Evolutionary conservation across 768 basidiomycete genomes (phyloP), one percentile per base, ranked within the genome.

Genomic region (Nidularia pulvinata): DNA sequence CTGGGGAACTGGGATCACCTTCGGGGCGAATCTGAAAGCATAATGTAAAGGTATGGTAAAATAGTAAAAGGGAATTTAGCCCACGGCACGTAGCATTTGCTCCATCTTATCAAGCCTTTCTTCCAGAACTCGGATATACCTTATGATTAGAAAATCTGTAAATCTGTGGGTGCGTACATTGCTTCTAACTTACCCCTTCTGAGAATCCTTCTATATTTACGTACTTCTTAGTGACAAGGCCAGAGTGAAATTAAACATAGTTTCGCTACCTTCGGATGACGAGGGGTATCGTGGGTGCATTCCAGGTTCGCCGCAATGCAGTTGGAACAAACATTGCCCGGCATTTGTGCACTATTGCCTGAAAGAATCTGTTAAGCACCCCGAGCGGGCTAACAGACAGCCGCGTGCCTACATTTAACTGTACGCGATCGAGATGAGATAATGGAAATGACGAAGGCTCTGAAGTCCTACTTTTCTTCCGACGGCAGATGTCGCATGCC

Each of bases 281-380:
- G 68, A n/a, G 79, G 79, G 55, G 79, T 77, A 35, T 77, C 59
- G 58, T 86, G 86, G 3, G 78, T 81, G 61, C 86, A 88, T 37
- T 77, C 70, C 1, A 75, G 69, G 39, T 69, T 70, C 44, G 74
- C 78, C 1, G 72, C 59, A 1, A 73, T 69, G 59, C 86, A 88
- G 57, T 84, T 85, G 0, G 84, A 75, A 60, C 86, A 88, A 37
- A 69, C 64, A 30, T 79, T 80, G 2, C 72, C 70, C 4, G 78
- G 78, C 77, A 78, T 82, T 52, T 76, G 79, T 16, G 82, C 81
- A 58, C 86, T 88, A 55, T 89, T 82, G 56, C 84, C 83, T 83
- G 51, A 14, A 52, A 45, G 50, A 47, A 10, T 51, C 32, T 39
- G 33, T 19, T 30, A 49, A 55, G 48, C 44, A 48, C 10, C 36